These are phyloP conservation scores for Chalaropsis thielavioides DNA, from an alignment of 2,329 filamentous ascomycete genomes.

Conservation along the genomic window DNA sequence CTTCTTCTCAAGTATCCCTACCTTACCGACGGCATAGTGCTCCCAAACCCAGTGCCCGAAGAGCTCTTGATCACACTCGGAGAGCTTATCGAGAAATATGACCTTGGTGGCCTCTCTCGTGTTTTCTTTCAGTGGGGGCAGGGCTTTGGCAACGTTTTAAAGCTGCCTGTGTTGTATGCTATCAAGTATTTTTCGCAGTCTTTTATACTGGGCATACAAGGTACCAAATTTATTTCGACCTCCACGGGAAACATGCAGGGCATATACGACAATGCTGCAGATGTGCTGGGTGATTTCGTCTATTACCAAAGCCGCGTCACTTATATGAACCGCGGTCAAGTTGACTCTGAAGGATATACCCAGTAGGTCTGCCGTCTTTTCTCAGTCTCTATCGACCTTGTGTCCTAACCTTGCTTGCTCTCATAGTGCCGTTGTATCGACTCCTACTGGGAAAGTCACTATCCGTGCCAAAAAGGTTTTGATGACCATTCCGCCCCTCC, in stretches of 20 bases:
- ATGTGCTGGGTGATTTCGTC: slow-evolving; percentile 65
- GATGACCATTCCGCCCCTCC: slow-evolving; percentile 63
- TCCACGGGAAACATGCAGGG: slow-evolving; percentile 77
- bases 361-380: slow-evolving; percentile 43
- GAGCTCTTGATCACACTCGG: slow-evolving; percentile 31
- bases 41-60: slow-evolving; percentile 32
- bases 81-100: slow-evolving; percentile 30
- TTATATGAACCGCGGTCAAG: slow-evolving; percentile 75
- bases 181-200: slow-evolving; percentile 24
- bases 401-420: slow-evolving; percentile 71
- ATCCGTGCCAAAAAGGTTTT: slow-evolving; percentile 69
- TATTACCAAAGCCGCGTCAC: slow-evolving; percentile 90
- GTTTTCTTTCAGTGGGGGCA: slow-evolving; percentile 25
- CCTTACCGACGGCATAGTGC: slow-evolving; percentile 19
- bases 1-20: slow-evolving; percentile 10
- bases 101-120: slow-evolving; percentile 26
- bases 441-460: slow-evolving; percentile 51
- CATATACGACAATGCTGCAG: slow-evolving; percentile 70
- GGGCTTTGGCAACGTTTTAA: slow-evolving; percentile 29
- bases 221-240: slow-evolving; percentile 73
- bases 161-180: slow-evolving; percentile 28
- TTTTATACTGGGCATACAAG: slow-evolving; percentile 53
- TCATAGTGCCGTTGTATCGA: slow-evolving; percentile 56
- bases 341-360: slow-evolving; percentile 67
- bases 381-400: slow-evolving; percentile 58